Conservation (phyloP, 2,329 filamentous ascomycete species). For the Cladosporium colombiae region DNA sequence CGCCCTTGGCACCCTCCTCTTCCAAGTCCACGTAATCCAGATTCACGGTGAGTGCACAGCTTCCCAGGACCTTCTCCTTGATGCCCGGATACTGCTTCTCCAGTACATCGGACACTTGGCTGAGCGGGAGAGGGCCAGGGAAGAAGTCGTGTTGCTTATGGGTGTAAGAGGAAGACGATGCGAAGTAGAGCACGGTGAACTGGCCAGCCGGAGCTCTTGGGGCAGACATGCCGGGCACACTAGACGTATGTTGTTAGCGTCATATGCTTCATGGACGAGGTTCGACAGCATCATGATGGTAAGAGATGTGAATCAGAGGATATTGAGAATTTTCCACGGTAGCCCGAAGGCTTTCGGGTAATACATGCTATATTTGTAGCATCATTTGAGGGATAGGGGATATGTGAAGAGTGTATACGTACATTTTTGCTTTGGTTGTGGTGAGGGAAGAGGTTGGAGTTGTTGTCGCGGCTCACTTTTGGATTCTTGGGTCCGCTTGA, state of each 20-base stretch:
- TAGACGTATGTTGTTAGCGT: not conserved
- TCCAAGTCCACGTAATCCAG: conserved; percentile 75
- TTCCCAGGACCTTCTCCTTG: conserved; percentile 65
- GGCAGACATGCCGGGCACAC: conserved; percentile 8
- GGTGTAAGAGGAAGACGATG: conserved; percentile 70
- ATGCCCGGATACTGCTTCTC: conserved; percentile 73
- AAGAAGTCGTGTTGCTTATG: conserved; percentile 66
- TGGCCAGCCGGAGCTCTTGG: conserved; percentile 56
- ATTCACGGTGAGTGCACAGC: conserved; percentile 77
- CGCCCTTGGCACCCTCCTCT: conserved; percentile 46
- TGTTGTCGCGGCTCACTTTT: not conserved
- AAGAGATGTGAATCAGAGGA: not conserved
- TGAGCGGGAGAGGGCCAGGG: conserved; percentile 64
- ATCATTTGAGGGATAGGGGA: not conserved
- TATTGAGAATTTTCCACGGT: conserved; percentile 14
- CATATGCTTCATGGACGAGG: not conserved
- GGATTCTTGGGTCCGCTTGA: not conserved
- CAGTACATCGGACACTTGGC: conserved; percentile 64
- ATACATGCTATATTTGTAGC: conserved; percentile 21
- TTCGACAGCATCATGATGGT: not conserved
- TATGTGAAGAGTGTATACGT: not conserved
- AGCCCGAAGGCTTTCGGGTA: conserved; percentile 20
- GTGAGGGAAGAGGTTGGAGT: not conserved
- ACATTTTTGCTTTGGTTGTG: conserved; percentile 1
- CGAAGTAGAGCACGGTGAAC: conserved; percentile 83